Evolutionary conservation across 73 alveolate species (phyloP), one percentile per base, ranked within the genome.

Genomic region (Paramecium octaurelia): DNA sequence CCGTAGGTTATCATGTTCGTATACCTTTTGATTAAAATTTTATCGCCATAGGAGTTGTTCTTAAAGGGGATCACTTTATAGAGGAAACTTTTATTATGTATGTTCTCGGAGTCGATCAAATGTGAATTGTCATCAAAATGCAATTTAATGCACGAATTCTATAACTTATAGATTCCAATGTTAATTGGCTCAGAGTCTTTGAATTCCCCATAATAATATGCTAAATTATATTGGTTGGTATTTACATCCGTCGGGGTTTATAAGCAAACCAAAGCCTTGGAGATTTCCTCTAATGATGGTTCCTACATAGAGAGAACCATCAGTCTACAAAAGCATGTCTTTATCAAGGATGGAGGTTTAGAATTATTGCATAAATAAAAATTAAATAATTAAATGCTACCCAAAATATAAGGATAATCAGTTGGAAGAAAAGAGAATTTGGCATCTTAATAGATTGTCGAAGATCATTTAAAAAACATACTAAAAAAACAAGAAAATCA

Each of bases 381-480:
- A 36, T 73, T 58, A 89, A 88, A 36, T 64, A 38, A 71, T 70
- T 14, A 71, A 44, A 89, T 89, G 94, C 84, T 89, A 21, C 94
- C 94, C 73, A 89, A 89, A 89, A 89, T 89, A 21, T 64, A 77
- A 70, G 54, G 64, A 89, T 68, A 89, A 89, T 8, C 94, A 46
- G 84, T 89, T 38, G 87, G 85, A 70, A 89, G 57, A 83, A 89
- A 83, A 89, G 94, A 89, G 60, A 89, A 89, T 73, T 43, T 89
- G 54, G 94, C 94, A 14, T 89, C 94, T 21, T 29, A 89, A 46
- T 35, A 70, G 29, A 89, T 89, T 89, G 94, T 89, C 23, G 94
- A 89, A 35, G 94, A 89, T 89, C 94, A 89, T 73, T 64, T 89
- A 12, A 89, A 89, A 71, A 89, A 89, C 31, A 89, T 89, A 29